Evolutionary conservation across 805 yeast genomes (phyloP).

Genomic region (Saccharomycopsis amapae): DNA sequence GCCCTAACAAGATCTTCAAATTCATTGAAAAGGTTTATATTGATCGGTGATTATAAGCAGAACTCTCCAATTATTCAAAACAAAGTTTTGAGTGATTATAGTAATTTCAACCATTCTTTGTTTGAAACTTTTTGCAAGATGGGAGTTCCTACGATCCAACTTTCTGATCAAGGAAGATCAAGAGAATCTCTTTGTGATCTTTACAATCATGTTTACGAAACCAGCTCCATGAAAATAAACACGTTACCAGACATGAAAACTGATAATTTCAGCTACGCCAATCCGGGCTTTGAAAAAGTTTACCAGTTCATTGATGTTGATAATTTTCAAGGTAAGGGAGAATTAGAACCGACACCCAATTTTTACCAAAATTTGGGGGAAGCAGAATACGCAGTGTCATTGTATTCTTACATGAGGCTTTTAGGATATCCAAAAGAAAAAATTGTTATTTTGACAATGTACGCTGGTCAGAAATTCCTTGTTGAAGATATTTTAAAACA

Average conservation of each 20-base stretch:
- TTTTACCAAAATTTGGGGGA: slow-evolving; percentile 35
- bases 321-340: slow-evolving; percentile 26
- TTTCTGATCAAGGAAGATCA: slow-evolving; percentile 25
- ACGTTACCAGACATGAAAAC: not conserved
- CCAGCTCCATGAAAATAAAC: not conserved
- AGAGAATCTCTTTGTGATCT: not conserved
- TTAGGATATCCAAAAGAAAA: slow-evolving; percentile 35
- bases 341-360: slow-evolving; percentile 25
- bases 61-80: slow-evolving; percentile 24
- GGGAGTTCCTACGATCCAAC: slow-evolving; percentile 23
- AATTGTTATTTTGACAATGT: slow-evolving; percentile 32
- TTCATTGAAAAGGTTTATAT: slow-evolving; percentile 1
- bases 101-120: slow-evolving; percentile 25
- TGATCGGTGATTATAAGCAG: slow-evolving; percentile 25
- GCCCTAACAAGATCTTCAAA: slow-evolving; percentile 20
- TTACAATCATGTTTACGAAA: not conserved
- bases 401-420: slow-evolving; percentile 41
- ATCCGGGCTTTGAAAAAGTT: slow-evolving; percentile 29
- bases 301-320: slow-evolving; percentile 32
- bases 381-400: slow-evolving; percentile 39
- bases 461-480: slow-evolving; percentile 35
- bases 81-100: slow-evolving; percentile 18
- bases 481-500: slow-evolving; percentile 34
- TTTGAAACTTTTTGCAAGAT: slow-evolving; percentile 25
- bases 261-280: not conserved